Evolutionary conservation across 2,329 filamentous ascomycete genomes (phyloP).

Genomic region (Sporothrix schenckii): DNA sequence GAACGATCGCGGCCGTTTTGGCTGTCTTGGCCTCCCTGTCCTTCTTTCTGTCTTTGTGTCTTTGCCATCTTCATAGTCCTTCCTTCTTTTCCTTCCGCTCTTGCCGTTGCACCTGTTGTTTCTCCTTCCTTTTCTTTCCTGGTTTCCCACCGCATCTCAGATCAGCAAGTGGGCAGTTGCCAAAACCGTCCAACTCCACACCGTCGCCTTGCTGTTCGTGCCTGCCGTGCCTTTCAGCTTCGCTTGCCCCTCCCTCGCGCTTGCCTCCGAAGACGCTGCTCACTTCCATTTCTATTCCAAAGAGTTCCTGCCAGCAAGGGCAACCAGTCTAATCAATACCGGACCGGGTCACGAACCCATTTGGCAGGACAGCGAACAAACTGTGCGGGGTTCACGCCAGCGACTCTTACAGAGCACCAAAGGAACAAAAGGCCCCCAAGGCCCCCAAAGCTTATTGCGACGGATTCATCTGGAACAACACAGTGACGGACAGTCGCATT

Average conservation of each 20-base stretch:
- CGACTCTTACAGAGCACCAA: too few species aligned
- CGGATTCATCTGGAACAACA: constrained; percentile 8
- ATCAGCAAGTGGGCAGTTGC: constrained; percentile 10
- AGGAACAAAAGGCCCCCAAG: background rate
- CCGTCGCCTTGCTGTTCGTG: background rate
- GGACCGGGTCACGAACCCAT: constrained; percentile 4
- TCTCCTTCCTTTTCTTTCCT: background rate
- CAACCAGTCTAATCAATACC: constrained; percentile 6
- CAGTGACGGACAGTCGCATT: background rate
- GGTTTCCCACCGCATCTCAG: background rate
- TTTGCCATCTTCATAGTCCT: background rate
- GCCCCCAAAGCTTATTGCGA: background rate
- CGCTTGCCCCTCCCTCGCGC: constrained; percentile 17
- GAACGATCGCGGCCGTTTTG: constrained; percentile 19
- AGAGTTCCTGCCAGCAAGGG: too few species aligned
- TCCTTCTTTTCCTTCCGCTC: background rate
- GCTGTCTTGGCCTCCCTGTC: background rate
- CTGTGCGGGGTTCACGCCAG: constrained; percentile 14
- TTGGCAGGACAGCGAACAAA: constrained; percentile 10
- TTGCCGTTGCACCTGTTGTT: background rate
- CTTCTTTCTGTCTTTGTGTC: background rate
- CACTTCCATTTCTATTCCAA: background rate
- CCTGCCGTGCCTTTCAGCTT: constrained; percentile 20
- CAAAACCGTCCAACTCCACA: constrained; percentile 8
- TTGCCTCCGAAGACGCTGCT: constrained; percentile 26